Evolutionary conservation across 177 flowering plant genomes (phyloP), one percentile per base, ranked within the genome.

Genomic region (Vitis hybrid): DNA sequence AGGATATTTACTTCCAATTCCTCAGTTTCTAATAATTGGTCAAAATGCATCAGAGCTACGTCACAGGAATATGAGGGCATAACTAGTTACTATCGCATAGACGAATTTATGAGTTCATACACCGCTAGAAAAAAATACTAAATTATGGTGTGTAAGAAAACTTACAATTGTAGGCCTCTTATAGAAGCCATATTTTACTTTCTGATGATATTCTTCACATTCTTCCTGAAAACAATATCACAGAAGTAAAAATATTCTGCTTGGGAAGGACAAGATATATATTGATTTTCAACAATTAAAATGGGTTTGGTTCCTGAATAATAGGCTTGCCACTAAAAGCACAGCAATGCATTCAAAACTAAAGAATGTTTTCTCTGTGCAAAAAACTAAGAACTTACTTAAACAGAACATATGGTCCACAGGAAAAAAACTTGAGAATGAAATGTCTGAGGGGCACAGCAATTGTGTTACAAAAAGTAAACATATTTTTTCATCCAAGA

Each of bases 131-230:
- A 35, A 14, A 60, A 12, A n/a, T 30, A 30, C 1, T 32, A 62
- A 46, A n/a, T 48, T 51, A 5, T 46, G 9, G 11, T 32, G 51
- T 48, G 40, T 55, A 30, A 64, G 19, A 52, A 11, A 56, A 76
- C 89, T 82, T 82, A 93, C 98, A 67, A 85, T 72, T 48, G 88
- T 86, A 52, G 81, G 92, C 82, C 79, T 87, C 60, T 73, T 68
- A 24, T 88, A 56, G 65, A 81, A 76, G 11, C 95, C 97, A 59
- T 75, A 70, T 63, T 77, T 79, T 65, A 93, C 66, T 62, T 75
- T 81, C 70, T 76, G 80, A 50, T 50, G 77, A 80, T 91, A 80
- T 52, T 89, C 91, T 60, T 85, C 85, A 70, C 92, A 85, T 74
- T 93, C 98, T 74, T 87, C 98, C 98, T 93, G 88, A 51, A 70